These are phyloP conservation scores for Cyclocybe aegerita DNA, from an alignment of 768 basidiomycete species.

Conservation along the genomic window DNA sequence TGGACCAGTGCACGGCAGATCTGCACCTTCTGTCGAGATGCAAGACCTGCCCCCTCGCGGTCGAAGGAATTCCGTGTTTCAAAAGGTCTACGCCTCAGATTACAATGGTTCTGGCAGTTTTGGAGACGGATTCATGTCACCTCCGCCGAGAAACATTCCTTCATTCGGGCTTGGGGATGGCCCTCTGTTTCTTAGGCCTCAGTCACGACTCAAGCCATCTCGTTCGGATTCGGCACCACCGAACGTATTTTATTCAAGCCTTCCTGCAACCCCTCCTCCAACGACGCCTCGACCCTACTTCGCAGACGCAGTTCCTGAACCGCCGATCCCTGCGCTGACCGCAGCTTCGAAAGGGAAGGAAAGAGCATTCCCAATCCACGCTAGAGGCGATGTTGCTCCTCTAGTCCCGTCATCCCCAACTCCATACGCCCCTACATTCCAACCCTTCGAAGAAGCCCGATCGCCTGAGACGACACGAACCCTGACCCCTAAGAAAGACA, in stretches of 20 bases:
- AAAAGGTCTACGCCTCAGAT: constrained; percentile 1
- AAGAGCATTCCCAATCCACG: background rate
- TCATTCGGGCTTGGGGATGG: constrained; percentile 14
- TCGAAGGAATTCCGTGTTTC: constrained; percentile 1
- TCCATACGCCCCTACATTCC: too few species aligned
- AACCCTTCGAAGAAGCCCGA: too few species aligned
- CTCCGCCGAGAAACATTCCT: background rate
- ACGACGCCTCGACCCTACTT: background rate
- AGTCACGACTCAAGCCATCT: constrained; percentile 2
- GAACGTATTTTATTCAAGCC: constrained; percentile 5
- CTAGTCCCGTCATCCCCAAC: too few species aligned
- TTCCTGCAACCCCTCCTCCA: background rate
- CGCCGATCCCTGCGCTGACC: too few species aligned
- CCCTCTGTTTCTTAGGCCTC: constrained; percentile 17
- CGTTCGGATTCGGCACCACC: constrained; percentile 19
- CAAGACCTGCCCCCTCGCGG: background rate
- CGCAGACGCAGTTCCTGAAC: too few species aligned
- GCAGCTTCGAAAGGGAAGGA: constrained; percentile 7
- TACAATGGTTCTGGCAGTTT: constrained; percentile 2
- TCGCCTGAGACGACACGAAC: too few species aligned
- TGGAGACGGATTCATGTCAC: background rate
- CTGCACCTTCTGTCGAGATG: background rate
- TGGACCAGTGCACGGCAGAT: too few species aligned
- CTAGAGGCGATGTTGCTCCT: background rate
- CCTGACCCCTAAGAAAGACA: too few species aligned